These are phyloP conservation scores for Volutella citrinella DNA, from an alignment of 2,329 filamentous ascomycete genomes.

Conservation along the genomic window DNA sequence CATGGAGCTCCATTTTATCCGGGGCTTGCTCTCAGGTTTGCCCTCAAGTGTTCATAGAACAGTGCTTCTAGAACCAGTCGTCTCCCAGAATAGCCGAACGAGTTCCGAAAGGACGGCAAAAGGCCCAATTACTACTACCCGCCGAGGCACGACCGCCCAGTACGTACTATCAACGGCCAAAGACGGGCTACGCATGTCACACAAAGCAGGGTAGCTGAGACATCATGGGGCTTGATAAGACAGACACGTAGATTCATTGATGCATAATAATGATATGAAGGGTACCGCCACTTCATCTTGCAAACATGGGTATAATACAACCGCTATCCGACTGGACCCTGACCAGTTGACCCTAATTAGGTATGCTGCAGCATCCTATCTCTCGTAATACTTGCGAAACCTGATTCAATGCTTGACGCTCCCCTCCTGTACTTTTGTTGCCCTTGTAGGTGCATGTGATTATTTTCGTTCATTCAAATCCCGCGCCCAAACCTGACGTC, in stretches of 20 bases:
- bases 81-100: no score
- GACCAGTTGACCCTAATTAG: slow-evolving; percentile 17
- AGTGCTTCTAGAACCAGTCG: no score
- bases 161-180: no score
- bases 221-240: slow-evolving; percentile 7
- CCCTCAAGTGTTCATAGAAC: no score
- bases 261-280: slow-evolving; percentile 20
- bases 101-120: no score
- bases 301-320: slow-evolving; percentile 30
- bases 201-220: slow-evolving; percentile 3
- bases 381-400: slow-evolving; percentile 7
- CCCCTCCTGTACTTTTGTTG: slow-evolving; percentile 11
- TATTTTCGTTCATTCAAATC: neutral
- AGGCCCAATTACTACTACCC: no score
- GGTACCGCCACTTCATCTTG: slow-evolving; percentile 15
- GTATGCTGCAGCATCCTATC: slow-evolving; percentile 13
- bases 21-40: no score
- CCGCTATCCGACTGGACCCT: slow-evolving; percentile 23
- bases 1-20: no score
- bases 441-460: slow-evolving; percentile 5
- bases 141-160: no score
- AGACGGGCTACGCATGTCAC: no score
- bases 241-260: slow-evolving; percentile 24
- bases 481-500: slow-evolving; percentile 66
- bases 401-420: slow-evolving; percentile 8